A percentile compares a stretch with the other conserved stretches of the same genome.
Conservation (phyloP, 495 filamentous ascomycete genomes). For the Xylaria intraflava region DNA sequence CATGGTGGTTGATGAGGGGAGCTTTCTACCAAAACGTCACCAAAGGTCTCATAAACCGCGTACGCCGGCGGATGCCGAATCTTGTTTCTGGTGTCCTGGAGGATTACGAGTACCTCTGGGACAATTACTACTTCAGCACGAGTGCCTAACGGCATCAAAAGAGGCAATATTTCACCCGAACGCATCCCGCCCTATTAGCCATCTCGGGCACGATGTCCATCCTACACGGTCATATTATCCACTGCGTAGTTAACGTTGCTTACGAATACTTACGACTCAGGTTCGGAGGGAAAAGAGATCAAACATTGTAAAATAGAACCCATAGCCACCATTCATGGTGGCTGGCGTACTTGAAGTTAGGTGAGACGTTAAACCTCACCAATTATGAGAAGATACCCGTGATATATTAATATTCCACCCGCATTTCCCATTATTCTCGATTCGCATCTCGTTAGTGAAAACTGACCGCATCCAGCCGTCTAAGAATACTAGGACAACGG, state of each 20-base stretch:
- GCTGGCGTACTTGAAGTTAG: not conserved
- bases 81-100: slow-evolving; percentile 80
- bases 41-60: slow-evolving; percentile 64
- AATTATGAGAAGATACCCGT: too few species aligned
- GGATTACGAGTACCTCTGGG: slow-evolving; percentile 97
- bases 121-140: slow-evolving; percentile 85
- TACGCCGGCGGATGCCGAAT: slow-evolving; percentile 69
- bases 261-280: not conserved
- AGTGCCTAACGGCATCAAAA: slow-evolving; percentile 25
- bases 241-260: not conserved
- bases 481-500: too few species aligned
- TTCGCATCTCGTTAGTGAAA: too few species aligned
- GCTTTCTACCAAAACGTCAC: slow-evolving; percentile 95
- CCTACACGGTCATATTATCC: not conserved
- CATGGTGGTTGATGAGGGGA: slow-evolving; percentile 95
- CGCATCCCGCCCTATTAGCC: not conserved
- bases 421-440: too few species aligned
- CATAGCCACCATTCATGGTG: not conserved
- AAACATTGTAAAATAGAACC: not conserved
- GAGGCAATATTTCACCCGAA: not conserved
- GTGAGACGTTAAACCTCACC: not conserved
- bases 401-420: too few species aligned
- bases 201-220: not conserved
- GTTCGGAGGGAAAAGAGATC: not conserved
- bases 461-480: too few species aligned